These are phyloP conservation scores for Dalechampia spathulata DNA, from an alignment of 441 rosid species.

Conservation along the genomic window DNA sequence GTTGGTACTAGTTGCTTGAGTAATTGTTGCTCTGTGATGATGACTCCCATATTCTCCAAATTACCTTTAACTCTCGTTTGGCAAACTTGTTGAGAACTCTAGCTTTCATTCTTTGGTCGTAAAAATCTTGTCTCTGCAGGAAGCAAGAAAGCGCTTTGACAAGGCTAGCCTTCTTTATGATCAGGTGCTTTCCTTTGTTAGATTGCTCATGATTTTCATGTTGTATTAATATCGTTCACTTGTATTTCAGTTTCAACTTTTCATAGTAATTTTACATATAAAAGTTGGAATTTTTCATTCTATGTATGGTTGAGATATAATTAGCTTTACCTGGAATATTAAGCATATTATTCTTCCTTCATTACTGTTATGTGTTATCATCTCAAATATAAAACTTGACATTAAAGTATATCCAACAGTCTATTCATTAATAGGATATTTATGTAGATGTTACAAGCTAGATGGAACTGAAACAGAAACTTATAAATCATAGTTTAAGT, in stretches of 20 bases:
- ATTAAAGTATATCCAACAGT: too few species aligned
- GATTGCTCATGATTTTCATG: slow-evolving; percentile 5
- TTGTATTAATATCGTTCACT: slow-evolving; percentile 8
- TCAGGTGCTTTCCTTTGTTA: slow-evolving; percentile 47
- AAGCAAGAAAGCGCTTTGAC: slow-evolving; percentile 96
- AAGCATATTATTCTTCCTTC: not conserved
- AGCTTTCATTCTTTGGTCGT: slow-evolving; percentile 13
- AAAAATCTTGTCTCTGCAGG: slow-evolving; percentile 48
- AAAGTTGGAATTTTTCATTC: too few species aligned
- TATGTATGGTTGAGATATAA: not conserved
- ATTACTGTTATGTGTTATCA: not conserved
- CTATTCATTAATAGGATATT: too few species aligned
- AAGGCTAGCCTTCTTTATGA: slow-evolving; percentile 94
- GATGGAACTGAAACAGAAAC: too few species aligned
- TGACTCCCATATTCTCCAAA: too few species aligned
- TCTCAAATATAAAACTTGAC: too few species aligned
- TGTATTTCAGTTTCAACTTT: not conserved
- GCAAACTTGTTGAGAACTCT: not conserved
- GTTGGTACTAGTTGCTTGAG: not conserved
- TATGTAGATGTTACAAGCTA: too few species aligned
- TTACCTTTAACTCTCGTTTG: too few species aligned
- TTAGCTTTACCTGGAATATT: not conserved
- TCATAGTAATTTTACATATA: not conserved
- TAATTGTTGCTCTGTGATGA: not conserved
- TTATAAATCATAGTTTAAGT: too few species aligned